phyloP scores from a whole-genome alignment of 805 yeast species.

The Saccharomycopsis javanensis region DNA sequence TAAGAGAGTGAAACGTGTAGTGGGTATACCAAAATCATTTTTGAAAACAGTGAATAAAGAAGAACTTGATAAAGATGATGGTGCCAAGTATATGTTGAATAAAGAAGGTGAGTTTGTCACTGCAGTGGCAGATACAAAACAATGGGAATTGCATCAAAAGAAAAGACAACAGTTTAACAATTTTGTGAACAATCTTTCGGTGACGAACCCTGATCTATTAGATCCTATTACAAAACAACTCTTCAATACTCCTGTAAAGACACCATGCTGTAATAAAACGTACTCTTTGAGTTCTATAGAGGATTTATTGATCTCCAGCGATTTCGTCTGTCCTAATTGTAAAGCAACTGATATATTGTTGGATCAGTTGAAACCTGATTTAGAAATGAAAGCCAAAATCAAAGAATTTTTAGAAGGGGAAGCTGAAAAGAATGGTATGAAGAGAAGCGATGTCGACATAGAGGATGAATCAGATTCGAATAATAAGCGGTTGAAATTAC shows the following conservation, averaged over 20 bases:
- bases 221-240: slow-evolving; percentile 65
- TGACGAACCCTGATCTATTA: slow-evolving; percentile 44
- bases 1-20: slow-evolving; percentile 79
- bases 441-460: slow-evolving; percentile 19
- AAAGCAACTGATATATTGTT: slow-evolving; percentile 60
- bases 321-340: slow-evolving; percentile 88
- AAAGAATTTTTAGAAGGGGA: slow-evolving; percentile 37
- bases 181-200: slow-evolving; percentile 8
- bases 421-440: slow-evolving; percentile 26
- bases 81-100: slow-evolving; percentile 66
- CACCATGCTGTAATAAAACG: slow-evolving; percentile 65
- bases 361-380: slow-evolving; percentile 59
- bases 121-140: slow-evolving; percentile 86
- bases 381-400: slow-evolving; percentile 47
- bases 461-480: background rate
- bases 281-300: slow-evolving; percentile 58
- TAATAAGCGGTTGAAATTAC: slow-evolving; percentile 8
- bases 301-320: slow-evolving; percentile 61
- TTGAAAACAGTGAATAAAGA: slow-evolving; percentile 81
- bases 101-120: slow-evolving; percentile 94
- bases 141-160: slow-evolving; percentile 83
- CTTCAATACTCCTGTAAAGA: slow-evolving; percentile 61
- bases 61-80: slow-evolving; percentile 42
- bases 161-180: slow-evolving; percentile 30
- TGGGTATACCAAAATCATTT: slow-evolving; percentile 95